phyloP scores from a whole-genome alignment of 2,329 filamentous ascomycete genomes.

The Penicillium sp. region DNA sequence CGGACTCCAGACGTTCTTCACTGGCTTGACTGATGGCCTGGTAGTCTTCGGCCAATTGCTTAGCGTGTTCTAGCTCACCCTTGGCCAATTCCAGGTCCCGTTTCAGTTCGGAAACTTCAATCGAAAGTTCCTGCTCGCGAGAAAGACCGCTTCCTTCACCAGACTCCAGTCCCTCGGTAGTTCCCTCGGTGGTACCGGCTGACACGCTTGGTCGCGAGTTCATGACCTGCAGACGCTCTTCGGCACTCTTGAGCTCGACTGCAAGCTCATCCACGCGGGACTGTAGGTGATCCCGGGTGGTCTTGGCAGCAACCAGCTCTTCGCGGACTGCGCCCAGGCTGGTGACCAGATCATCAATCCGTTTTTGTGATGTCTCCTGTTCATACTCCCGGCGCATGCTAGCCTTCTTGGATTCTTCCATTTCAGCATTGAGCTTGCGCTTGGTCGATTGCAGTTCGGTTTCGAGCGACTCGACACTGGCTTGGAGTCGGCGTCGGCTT shows the following conservation, averaged over 20 bases:
- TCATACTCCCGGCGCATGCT: slow-evolving; percentile 83
- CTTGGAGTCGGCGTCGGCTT: slow-evolving; percentile 67
- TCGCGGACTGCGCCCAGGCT: slow-evolving; percentile 74
- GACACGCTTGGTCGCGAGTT: slow-evolving; percentile 68
- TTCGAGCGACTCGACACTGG: slow-evolving; percentile 68
- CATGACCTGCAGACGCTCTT: slow-evolving; percentile 74
- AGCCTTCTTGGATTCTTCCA: slow-evolving; percentile 75
- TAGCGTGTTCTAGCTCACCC: slow-evolving; percentile 70
- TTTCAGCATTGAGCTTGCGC: slow-evolving; percentile 71
- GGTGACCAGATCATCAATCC: slow-evolving; percentile 81
- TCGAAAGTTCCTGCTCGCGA: slow-evolving; percentile 67
- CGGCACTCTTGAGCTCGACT: slow-evolving; percentile 76
- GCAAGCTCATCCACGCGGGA: slow-evolving; percentile 78
- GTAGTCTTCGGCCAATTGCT: slow-evolving; percentile 75
- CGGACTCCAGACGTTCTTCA: slow-evolving; percentile 74
- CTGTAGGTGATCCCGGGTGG: slow-evolving; percentile 79
- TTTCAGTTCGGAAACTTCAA: slow-evolving; percentile 77
- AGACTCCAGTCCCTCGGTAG: slow-evolving; percentile 36
- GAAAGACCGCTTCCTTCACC: slow-evolving; percentile 53
- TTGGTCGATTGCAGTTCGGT: slow-evolving; percentile 68
- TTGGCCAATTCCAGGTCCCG: slow-evolving; percentile 74
- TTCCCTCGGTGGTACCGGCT: slow-evolving; percentile 39
- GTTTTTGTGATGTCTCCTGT: slow-evolving; percentile 73
- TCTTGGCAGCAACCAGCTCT: slow-evolving; percentile 77
- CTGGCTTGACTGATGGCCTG: slow-evolving; percentile 76